Evolutionary conservation across 768 basidiomycete genomes (phyloP), one percentile per base, ranked within the genome.

Genomic region (Dendrothele bispora): DNA sequence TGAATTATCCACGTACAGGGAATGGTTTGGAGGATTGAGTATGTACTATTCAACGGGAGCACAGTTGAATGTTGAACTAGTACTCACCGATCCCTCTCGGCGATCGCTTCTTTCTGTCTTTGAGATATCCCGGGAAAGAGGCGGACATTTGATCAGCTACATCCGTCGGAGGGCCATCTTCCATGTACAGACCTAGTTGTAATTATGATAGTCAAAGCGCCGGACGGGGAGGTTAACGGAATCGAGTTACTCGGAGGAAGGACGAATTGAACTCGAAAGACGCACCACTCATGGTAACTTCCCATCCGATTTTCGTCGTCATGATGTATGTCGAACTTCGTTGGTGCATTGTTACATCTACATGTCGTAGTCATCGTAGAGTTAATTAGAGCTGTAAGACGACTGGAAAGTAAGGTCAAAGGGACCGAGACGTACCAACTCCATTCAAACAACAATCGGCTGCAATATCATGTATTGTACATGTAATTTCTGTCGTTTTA

Each of bases 281-380:
- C 20, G 62, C 53, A 22, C 58, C 61, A 42, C 36, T 15, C n/a
- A 12, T 7, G 34, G 25, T 37, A 39, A 37, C 58, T 61, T 59
- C 50, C 46, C 56, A 63, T 3, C 77, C 72, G 42, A 73, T 68
- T 42, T 69, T 67, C 5, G 65, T 66, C 0, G 70, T 68, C 70
- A 79, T 74, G 51, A 82, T 65, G 53, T 81, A 83, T 1, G 78
- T 83, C 1, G 80, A 71, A 11, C 70, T 65, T 3, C 82, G 67
- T 55, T 82, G 82, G 48, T 68, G 66, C 68, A 78, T 73, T 6
- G 75, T 76, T 4, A 74, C 63, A 36, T 75, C 73, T 73, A 37
- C 11, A 38, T 24, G 20, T 18, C 18, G 17, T 18, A 18, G 20
- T 14, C n/a, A 40, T 20, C 48, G 45, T 39, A n/a, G 15, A 25